These are phyloP conservation scores for Chaetomiaceae sp. DNA, from an alignment of 2,329 filamentous ascomycete genomes.

Conservation along the genomic window DNA sequence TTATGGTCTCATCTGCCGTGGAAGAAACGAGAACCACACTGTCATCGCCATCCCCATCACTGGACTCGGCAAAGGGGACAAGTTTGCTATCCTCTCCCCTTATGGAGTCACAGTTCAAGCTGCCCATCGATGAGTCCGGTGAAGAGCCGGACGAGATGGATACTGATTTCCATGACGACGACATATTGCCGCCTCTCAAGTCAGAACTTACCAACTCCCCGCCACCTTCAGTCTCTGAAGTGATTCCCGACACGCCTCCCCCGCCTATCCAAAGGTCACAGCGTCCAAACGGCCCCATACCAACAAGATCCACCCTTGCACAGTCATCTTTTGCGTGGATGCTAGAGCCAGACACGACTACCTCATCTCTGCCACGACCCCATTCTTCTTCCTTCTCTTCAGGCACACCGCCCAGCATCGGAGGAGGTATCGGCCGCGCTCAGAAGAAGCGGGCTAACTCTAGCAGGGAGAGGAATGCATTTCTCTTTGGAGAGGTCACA, in stretches of 20 bases:
- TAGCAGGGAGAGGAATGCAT: constrained; percentile 53
- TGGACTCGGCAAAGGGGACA: constrained; percentile 10
- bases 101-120: constrained; percentile 16
- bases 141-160: constrained; percentile 28
- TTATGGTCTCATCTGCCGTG: constrained; percentile 27
- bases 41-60: constrained; percentile 25
- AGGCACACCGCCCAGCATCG: constrained; percentile 19
- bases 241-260: constrained; percentile 2
- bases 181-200: constrained; percentile 5
- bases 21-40: constrained; percentile 24
- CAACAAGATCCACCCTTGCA: constrained; percentile 61
- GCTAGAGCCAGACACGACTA: constrained; percentile 54
- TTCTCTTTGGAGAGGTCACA: constrained; percentile 54
- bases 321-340: constrained; percentile 79
- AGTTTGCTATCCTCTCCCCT: constrained; percentile 16
- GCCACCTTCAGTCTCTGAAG: not conserved
- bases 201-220: constrained; percentile 13
- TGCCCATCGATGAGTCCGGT: constrained; percentile 7
- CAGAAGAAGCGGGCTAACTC: constrained; percentile 35
- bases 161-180: constrained; percentile 22
- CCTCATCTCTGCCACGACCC: constrained; percentile 24
- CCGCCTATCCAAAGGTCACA: not conserved
- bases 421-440: constrained; percentile 35
- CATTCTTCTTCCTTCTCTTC: constrained; percentile 26
- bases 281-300: constrained; percentile 42